A percentile compares a stretch with the other conserved stretches of the same genome.
These are phyloP conservation scores for Metschnikowia drakensbergensis DNA, from an alignment of 805 yeast species.

Conservation along the genomic window DNA sequence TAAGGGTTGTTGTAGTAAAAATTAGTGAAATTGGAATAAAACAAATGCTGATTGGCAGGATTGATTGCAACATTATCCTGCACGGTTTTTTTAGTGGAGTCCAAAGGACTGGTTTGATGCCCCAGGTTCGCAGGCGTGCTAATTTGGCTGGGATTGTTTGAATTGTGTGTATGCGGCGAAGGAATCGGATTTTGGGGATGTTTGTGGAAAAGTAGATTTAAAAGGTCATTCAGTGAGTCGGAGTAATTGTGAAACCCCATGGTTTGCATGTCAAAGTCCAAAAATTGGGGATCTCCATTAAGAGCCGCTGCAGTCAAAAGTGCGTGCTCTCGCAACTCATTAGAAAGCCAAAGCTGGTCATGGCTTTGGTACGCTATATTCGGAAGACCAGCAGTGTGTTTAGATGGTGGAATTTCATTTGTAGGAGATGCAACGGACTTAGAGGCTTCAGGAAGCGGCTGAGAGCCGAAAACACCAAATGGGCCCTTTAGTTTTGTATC, in stretches of 20 bases:
- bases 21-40: constrained; percentile 38
- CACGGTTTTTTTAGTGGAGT: neutral
- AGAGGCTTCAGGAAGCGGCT: neutral
- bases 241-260: constrained; percentile 11
- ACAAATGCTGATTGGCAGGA: constrained; percentile 34
- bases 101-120: constrained; percentile 4
- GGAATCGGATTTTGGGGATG: constrained; percentile 17
- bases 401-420: constrained; percentile 2
- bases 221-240: constrained; percentile 41
- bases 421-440: neutral
- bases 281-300: constrained; percentile 55
- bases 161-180: neutral
- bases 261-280: constrained; percentile 43
- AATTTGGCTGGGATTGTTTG: constrained; percentile 6
- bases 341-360: constrained; percentile 67
- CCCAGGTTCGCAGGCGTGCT: constrained; percentile 2
- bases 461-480: constrained; percentile 64
- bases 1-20: constrained; percentile 40
- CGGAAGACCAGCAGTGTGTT: neutral
- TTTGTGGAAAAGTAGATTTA: constrained; percentile 52
- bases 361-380: constrained; percentile 18
- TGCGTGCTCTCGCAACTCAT: constrained; percentile 69
- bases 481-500: constrained; percentile 63
- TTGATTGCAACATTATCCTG: constrained; percentile 22
- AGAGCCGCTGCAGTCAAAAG: constrained; percentile 69